Conservation (phyloP, 2,329 filamentous ascomycete genomes). For the Alternaria consortialis region DNA sequence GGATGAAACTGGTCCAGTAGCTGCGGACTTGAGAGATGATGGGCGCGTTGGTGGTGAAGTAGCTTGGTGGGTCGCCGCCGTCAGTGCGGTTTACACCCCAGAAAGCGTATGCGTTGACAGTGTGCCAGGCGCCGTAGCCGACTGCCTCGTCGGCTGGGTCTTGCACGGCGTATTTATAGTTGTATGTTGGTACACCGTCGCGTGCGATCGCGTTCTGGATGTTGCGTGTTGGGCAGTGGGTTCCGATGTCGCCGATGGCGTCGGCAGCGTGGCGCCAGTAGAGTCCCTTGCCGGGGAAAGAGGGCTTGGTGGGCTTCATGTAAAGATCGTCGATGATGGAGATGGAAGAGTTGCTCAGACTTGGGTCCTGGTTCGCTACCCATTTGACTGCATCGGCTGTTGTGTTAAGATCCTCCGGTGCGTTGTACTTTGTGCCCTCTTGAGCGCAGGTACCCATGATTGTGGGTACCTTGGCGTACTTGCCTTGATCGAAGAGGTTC, state of each 20-base stretch:
- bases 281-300: conserved; percentile 59
- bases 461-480: conserved; percentile 62
- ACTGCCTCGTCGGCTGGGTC: conserved; percentile 62
- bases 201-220: conserved; percentile 57
- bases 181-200: conserved; percentile 63
- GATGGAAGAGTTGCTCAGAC: conserved; percentile 62
- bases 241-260: conserved; percentile 71
- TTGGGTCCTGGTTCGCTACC: conserved; percentile 66
- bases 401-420: conserved; percentile 60
- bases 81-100: conserved; percentile 69
- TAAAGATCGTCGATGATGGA: conserved; percentile 64
- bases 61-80: conserved; percentile 63
- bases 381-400: conserved; percentile 63
- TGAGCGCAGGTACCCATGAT: conserved; percentile 68
- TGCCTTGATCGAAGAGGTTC: conserved; percentile 58
- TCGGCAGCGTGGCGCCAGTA: conserved; percentile 68
- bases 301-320: conserved; percentile 54
- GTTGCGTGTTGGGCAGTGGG: conserved; percentile 70
- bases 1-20: conserved; percentile 80
- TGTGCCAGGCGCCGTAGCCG: conserved; percentile 73
- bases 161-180: conserved; percentile 74
- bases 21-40: conserved; percentile 70
- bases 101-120: conserved; percentile 71
- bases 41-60: conserved; percentile 63
- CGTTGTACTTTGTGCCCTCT: conserved; percentile 69